Evolutionary conservation across 495 filamentous ascomycete species (phyloP), one percentile per base, ranked within the genome.

Genomic region (Aspergillus sparsus): DNA sequence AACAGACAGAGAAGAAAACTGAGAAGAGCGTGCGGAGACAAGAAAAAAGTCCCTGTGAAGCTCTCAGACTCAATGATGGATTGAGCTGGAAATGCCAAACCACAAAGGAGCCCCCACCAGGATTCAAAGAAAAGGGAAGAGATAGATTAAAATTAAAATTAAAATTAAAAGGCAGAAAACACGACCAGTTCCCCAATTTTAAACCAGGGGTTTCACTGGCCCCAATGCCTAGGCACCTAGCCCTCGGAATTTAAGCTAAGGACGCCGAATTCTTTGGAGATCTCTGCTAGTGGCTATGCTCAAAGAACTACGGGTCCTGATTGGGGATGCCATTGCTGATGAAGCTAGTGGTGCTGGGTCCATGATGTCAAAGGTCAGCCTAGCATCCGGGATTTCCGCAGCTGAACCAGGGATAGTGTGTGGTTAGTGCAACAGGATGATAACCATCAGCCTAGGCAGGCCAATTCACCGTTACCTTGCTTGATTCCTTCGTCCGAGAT

Each of bases 221-320:
- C 53, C 37, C 55, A 49, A 18, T 49, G 41, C 39, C 42, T 53
- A 49, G 41, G 54, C 33, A 31, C 9, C 27, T 27, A 27, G 21
- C 21, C 21, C 1, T 64, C 63, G 66, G 69, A 69, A 66, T 67
- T 58, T 64, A 61, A 64, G 63, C 62, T 61, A 62, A 66, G 63
- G 33, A 15, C 37, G 46, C 41, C 58, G 55, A 54, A 27, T 44
- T 55, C 35, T 62, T 49, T n/a, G 37, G 15, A 39, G 47, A 60
- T 55, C 41, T 32, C 27, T 21, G 45, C 53, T 35, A 56, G 53
- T 62, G 42, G 46, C 53, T 50, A 27, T 42, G 27, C 12, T n/a
- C 33, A n/a, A 32, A 45, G 57, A 64, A 57, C 57, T 34, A 44
- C 47, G 53, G 62, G 16, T 51, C 50, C 12, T 13, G 12, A 49